Percentiles rank a stretch among this genome's conserved stretches.
Conservation (phyloP, 2,329 filamentous ascomycete genomes). For the Colletotrichum sublineola region DNA sequence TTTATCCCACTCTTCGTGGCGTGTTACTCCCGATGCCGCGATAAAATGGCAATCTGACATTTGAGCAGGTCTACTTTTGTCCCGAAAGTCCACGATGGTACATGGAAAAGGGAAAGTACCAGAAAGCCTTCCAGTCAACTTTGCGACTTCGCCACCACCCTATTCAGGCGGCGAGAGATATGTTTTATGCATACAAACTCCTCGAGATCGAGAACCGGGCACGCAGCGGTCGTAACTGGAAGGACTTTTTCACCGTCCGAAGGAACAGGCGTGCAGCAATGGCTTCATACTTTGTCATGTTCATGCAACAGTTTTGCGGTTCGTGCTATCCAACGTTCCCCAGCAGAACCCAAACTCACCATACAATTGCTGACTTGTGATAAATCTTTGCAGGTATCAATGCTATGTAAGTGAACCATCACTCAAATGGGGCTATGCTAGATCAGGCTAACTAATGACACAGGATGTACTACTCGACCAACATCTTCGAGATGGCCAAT, state of each 20-base stretch:
- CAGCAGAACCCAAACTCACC: not conserved
- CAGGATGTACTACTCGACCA: conserved; percentile 68
- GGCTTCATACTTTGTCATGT: conserved; percentile 55
- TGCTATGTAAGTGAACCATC: conserved; percentile 49
- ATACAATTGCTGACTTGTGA: not conserved
- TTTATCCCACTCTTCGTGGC: not conserved
- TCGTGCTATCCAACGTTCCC: too few species aligned
- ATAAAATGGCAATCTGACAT: not conserved
- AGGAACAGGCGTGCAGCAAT: conserved; percentile 54
- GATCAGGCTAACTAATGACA: not conserved
- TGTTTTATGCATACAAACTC: conserved; percentile 62
- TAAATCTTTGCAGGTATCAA: conserved; percentile 55
- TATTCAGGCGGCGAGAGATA: conserved; percentile 64
- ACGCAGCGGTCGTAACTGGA: conserved; percentile 49
- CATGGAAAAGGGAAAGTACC: conserved; percentile 62
- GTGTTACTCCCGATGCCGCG: too few species aligned
- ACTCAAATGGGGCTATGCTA: not conserved
- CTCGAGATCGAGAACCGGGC: conserved; percentile 50
- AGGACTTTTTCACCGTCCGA: conserved; percentile 54
- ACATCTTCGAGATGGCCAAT: conserved; percentile 56
- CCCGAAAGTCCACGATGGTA: conserved; percentile 68
- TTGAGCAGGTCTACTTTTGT: conserved; percentile 61
- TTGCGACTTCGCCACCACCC: conserved; percentile 60
- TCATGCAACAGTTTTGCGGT: conserved; percentile 54
- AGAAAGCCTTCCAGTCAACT: conserved; percentile 60